These are phyloP conservation scores for Saccharomyces hybrid DNA, from an alignment of 1,139 yeast species.

Conservation along the genomic window DNA sequence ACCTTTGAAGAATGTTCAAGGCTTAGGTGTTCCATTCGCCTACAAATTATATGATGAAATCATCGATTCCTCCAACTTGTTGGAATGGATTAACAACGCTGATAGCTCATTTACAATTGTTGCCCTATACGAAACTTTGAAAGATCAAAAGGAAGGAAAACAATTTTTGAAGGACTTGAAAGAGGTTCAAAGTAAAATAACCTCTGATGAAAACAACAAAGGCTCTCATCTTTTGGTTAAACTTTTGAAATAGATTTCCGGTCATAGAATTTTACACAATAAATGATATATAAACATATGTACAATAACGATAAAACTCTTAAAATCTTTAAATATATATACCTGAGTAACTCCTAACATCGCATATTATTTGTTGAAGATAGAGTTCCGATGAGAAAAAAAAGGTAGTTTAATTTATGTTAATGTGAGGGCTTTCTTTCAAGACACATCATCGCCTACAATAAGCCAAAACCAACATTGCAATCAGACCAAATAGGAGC, in stretches of 20 bases:
- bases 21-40: constrained; percentile 61
- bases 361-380: not conserved
- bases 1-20: constrained; percentile 39
- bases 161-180: constrained; percentile 48
- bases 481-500: too few relatives aligned
- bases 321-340: not conserved
- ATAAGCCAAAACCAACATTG: not conserved
- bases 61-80: constrained; percentile 41
- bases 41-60: constrained; percentile 44
- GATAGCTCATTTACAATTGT: constrained; percentile 77
- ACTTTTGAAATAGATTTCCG: constrained; percentile 15
- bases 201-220: constrained; percentile 52
- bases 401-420: not conserved
- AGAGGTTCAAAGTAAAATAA: constrained; percentile 40
- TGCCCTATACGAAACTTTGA: constrained; percentile 49
- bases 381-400: not conserved
- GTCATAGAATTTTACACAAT: not conserved
- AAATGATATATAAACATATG: not conserved
- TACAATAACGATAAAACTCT: not conserved
- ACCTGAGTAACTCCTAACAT: not conserved
- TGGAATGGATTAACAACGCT: constrained; percentile 66
- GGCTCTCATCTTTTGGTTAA: constrained; percentile 67
- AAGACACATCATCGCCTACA: too few relatives aligned
- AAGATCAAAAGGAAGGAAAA: constrained; percentile 34
- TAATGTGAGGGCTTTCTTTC: too few relatives aligned